These are phyloP conservation scores for Hyaloscypha finlandica DNA, from an alignment of 495 filamentous ascomycete species.

Conservation along the genomic window DNA sequence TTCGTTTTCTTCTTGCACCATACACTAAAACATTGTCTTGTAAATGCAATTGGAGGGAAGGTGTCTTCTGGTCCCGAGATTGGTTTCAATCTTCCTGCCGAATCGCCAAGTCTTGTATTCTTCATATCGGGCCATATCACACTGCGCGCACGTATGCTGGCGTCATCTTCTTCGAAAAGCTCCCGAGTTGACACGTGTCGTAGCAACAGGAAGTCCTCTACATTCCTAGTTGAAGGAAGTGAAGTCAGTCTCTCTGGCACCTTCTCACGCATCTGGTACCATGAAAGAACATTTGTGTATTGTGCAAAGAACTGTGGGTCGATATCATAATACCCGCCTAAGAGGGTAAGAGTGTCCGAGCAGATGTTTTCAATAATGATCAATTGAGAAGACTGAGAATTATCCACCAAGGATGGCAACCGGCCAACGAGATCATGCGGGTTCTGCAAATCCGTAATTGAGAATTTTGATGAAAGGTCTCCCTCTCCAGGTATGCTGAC, in stretches of 20 bases:
- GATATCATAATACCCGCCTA: slow-evolving; percentile 5
- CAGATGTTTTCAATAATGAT: slow-evolving; percentile 9
- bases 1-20: slow-evolving; percentile 12
- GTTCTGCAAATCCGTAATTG: background rate
- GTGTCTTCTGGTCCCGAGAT: background rate
- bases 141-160: slow-evolving; percentile 5
- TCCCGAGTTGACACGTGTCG: slow-evolving; percentile 4
- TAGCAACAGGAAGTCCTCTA: slow-evolving; percentile 7
- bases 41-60: slow-evolving; percentile 11
- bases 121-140: slow-evolving; percentile 4
- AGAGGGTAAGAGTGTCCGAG: background rate
- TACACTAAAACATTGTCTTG: slow-evolving; percentile 6
- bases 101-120: background rate
- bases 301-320: slow-evolving; percentile 12
- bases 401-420: background rate
- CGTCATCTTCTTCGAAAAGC: background rate
- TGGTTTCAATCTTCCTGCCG: slow-evolving; percentile 7
- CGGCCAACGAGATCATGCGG: background rate
- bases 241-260: slow-evolving; percentile 9
- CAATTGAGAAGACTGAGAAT: background rate
- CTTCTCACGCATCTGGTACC: slow-evolving; percentile 10
- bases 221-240: slow-evolving; percentile 10
- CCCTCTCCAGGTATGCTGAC: slow-evolving; percentile 13
- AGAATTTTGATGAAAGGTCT: background rate
- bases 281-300: slow-evolving; percentile 7